Evolutionary conservation across 2,329 filamentous ascomycete species (phyloP), one percentile per base, ranked within the genome.

Genomic region (Lomentospora prolificans): DNA sequence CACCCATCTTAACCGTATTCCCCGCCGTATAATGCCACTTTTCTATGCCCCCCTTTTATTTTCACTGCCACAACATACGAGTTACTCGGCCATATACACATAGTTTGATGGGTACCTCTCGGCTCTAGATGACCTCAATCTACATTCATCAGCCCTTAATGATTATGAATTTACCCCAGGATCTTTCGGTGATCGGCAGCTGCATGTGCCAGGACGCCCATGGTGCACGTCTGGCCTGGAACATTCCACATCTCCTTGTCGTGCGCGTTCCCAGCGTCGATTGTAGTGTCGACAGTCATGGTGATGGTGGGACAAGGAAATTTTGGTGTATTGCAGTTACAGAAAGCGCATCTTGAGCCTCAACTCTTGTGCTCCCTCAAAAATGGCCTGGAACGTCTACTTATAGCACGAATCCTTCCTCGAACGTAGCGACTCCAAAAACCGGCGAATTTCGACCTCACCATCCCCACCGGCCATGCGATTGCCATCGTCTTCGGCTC

Each of bases 81-180:
- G 36, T 41, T 41, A 14, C 12, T 41, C 36, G 36, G 36, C 36
- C 36, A 41, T 41, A 41, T 17, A 17, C 36, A 41, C n/a, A 8
- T 41, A 17, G 3, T 17, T 41, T 22, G 44, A 10, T 22, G 44
- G 24, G 24, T 22, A 25, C 22, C 17, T 48, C 2, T 48, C 30
- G 30, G 30, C 12, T 6, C 30, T 12, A 33, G 12, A 33, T 33
- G 6, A 33, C 44, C 22, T 22, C 8, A 48, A 48, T 48, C 24
- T 48, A 48, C 22, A 10, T 25, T 48, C 44, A 48, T 48, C 17
- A 48, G 17, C 44, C 44, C 14, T 22, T 22, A 48, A 48, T 48
- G 44, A 48, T 48, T 48, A 48, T 48, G 17, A 48, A 48, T 48
- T 48, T 48, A 48, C 44, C 44, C 44, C 44, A 48, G 44, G 44